Evolutionary conservation across 2,329 filamentous ascomycete species (phyloP).

Genomic region (Huntiella savannae): DNA sequence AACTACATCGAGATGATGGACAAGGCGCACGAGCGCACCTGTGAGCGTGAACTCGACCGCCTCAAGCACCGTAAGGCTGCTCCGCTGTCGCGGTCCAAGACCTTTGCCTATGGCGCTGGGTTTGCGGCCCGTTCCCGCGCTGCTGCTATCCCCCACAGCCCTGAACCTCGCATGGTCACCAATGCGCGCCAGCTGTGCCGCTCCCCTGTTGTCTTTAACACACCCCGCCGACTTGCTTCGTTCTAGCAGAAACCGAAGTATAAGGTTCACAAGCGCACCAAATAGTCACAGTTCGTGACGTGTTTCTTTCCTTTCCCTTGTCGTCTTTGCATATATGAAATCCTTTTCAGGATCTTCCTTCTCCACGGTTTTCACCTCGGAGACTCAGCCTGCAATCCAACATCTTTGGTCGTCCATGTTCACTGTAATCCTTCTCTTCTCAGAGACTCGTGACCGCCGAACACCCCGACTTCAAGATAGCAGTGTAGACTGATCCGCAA

Average conservation of each 20-base stretch:
- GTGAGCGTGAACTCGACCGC: slow-evolving; percentile 85
- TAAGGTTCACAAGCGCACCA: background rate
- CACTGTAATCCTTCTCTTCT: slow-evolving; percentile 4
- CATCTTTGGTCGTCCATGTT: background rate
- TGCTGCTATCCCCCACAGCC: slow-evolving; percentile 2
- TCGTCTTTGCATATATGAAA: background rate
- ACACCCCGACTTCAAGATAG: no score
- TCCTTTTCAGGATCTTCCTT: background rate
- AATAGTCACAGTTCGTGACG: background rate
- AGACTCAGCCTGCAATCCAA: no score
- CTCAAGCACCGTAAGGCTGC: slow-evolving; percentile 68
- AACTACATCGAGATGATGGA: slow-evolving; percentile 95
- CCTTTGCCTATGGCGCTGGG: slow-evolving; percentile 68
- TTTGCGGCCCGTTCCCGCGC: background rate
- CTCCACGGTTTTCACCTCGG: background rate
- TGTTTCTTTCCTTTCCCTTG: background rate
- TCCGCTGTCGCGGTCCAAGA: slow-evolving; percentile 60
- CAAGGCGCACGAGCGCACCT: slow-evolving; percentile 77
- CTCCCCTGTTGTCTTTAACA: slow-evolving; percentile 6
- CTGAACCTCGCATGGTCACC: slow-evolving; percentile 2
- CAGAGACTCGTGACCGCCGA: slow-evolving; percentile 3
- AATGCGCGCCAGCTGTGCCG: slow-evolving; percentile 5
- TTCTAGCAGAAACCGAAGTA: slow-evolving; percentile 2
- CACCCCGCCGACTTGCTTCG: slow-evolving; percentile 5
- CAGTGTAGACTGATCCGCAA: no score